Evolutionary conservation across 2,329 filamentous ascomycete genomes (phyloP).

Genomic region (Triangularia setosa): DNA sequence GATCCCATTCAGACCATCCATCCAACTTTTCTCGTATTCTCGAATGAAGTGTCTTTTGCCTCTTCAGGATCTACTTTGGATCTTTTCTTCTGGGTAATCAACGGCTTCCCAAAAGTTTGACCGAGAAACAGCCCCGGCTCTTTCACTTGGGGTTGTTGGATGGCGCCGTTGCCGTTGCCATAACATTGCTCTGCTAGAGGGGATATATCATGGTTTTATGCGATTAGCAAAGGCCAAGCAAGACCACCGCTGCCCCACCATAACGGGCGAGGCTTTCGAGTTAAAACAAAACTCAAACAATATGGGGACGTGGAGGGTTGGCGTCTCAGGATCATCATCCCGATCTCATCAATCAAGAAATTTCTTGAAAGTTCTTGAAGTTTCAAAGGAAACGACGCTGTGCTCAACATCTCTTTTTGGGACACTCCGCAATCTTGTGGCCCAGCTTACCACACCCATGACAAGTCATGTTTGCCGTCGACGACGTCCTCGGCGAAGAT

Average conservation of each 20-base stretch:
- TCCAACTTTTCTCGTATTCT: neutral
- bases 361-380: neutral
- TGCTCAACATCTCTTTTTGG: constrained; percentile 31
- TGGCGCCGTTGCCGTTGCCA: no score
- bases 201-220: neutral
- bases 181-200: neutral
- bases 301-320: neutral
- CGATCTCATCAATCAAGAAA: no score
- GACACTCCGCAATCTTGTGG: constrained; percentile 57
- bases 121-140: neutral
- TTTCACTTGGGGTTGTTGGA: no score
- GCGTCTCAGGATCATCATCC: no score
- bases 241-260: no score
- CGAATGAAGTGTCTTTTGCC: neutral
- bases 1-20: neutral
- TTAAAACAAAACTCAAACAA: neutral
- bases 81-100: neutral
- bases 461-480: constrained; percentile 46
- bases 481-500: constrained; percentile 6
- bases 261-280: no score
- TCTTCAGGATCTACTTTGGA: neutral
- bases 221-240: neutral
- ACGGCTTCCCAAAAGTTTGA: neutral
- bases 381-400: neutral
- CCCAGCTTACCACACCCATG: constrained; percentile 59